These are phyloP conservation scores for Larix kaempferi DNA, from an alignment of 75 land plant genomes.

Conservation along the genomic window DNA sequence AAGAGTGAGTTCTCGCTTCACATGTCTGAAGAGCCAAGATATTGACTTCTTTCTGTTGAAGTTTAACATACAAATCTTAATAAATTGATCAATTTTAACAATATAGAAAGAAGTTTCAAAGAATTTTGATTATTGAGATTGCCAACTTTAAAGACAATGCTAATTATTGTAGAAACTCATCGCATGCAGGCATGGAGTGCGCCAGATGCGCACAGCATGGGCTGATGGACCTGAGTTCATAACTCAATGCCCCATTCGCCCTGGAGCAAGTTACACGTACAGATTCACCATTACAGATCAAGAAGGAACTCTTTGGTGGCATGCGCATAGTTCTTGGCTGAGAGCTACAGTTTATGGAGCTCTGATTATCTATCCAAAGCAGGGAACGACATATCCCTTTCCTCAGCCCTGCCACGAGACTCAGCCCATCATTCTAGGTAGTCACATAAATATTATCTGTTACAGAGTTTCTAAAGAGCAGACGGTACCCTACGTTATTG, in stretches of 20 bases:
- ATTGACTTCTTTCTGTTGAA: too few species aligned
- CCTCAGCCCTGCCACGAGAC: constrained; percentile 7
- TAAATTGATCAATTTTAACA: too few species aligned
- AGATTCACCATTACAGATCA: constrained; percentile 12
- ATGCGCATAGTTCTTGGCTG: constrained; percentile 25
- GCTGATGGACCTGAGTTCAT: constrained; percentile 13
- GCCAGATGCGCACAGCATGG: constrained; percentile 9
- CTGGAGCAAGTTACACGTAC: constrained; percentile 11
- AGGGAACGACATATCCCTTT: constrained; percentile 18
- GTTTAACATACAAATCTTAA: too few species aligned
- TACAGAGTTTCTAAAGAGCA: background rate
- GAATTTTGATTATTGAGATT: too few species aligned
- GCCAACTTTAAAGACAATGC: too few species aligned
- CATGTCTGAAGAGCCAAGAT: too few species aligned
- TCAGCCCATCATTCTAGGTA: constrained; percentile 28
- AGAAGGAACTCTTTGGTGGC: constrained; percentile 31
- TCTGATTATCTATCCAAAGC: constrained; percentile 16
- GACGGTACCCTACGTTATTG: background rate
- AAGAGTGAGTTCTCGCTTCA: too few species aligned
- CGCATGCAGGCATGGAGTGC: constrained; percentile 12
- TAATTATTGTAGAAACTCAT: too few species aligned
- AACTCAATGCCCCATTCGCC: constrained; percentile 8
- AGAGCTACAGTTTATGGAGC: constrained; percentile 42
- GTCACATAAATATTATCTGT: too few species aligned
- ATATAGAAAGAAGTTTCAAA: too few species aligned